These are phyloP conservation scores for Debaryomycetaceae sp. DNA, from an alignment of 1,139 yeast species.

Conservation along the genomic window DNA sequence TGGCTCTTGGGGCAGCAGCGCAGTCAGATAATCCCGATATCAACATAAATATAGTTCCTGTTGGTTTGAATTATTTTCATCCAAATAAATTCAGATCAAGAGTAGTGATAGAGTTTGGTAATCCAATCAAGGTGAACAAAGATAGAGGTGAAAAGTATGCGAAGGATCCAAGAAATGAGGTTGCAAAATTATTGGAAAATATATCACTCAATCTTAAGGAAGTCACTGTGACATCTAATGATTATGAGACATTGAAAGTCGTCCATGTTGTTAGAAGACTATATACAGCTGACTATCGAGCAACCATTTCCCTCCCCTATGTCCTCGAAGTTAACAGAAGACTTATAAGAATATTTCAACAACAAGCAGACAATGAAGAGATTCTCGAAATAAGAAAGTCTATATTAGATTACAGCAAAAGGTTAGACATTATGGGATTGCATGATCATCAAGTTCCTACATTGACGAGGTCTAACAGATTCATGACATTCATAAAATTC, in stretches of 20 bases:
- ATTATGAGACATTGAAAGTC: slow-evolving; percentile 31
- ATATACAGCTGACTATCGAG: slow-evolving; percentile 33
- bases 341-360: slow-evolving; percentile 38
- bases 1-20: slow-evolving; percentile 47
- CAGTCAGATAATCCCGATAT: slow-evolving; percentile 29
- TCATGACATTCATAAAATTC: slow-evolving; percentile 24
- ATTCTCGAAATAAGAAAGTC: slow-evolving; percentile 30
- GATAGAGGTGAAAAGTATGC: slow-evolving; percentile 23
- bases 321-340: slow-evolving; percentile 47
- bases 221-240: slow-evolving; percentile 31
- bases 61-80: slow-evolving; percentile 46
- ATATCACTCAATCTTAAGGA: slow-evolving; percentile 27
- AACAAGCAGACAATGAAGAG: slow-evolving; percentile 32
- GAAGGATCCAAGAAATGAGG: slow-evolving; percentile 13
- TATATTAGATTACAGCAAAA: slow-evolving; percentile 34
- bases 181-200: slow-evolving; percentile 18
- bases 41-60: slow-evolving; percentile 39
- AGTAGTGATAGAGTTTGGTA: slow-evolving; percentile 46
- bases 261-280: slow-evolving; percentile 40
- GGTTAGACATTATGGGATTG: slow-evolving; percentile 31
- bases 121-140: slow-evolving; percentile 37
- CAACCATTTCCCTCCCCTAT: slow-evolving; percentile 37
- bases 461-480: slow-evolving; percentile 25
- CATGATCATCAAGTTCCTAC: slow-evolving; percentile 46
- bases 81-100: slow-evolving; percentile 46